Base-by-base conservation (phyloP, 129 eudicot species). In the Lonicera japonica region DNA sequence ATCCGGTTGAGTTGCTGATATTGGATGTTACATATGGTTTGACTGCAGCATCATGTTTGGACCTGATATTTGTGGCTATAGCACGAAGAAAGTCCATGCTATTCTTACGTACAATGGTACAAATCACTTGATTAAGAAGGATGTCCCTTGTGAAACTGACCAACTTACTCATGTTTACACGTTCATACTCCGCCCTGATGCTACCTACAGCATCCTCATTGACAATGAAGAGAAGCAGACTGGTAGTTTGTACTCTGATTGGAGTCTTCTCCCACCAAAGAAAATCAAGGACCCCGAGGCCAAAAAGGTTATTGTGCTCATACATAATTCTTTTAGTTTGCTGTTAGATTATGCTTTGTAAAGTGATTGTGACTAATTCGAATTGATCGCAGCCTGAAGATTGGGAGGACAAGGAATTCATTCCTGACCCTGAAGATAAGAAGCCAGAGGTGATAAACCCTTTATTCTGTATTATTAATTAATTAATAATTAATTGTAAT, bases 111-210 rank as follows among this genome's bases (percentile, higher is more conserved):
- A 86, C 78, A 86, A 90, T 17, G 97, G 66, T 5, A 82, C 77
- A 67, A 90, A 90, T 65, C 84, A 90, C 74, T 77, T 86, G 79
- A 90, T 86, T 77, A 90, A 86, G 87, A 90, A 86, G 82, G 97
- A 90, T 19, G 97, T 90, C 57, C 95, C 95, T 7, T 90, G 97
- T 68, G 97, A 90, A 72, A 90, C 97, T 51, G 97, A 91, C 74
- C 97, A 91, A 65, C 70, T 91, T 54, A 65, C 90, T 52, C 97
- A 91, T 77, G 97, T 91, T 15, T 91, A 91, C 64, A 91, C 97
- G 14, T 91, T 91, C 76, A 71, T 90, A 34, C 94, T 87, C 21
- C 86, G 84, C 46, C 97, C 97, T 36, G 97, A 91, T 87, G 94
- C 97, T 53, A 87, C 88, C 63, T 91, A 91, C 95, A 79, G 73